A percentile compares a stretch with the other conserved stretches of the same genome.
Conservation (phyloP, 352 stramenopile genomes). For the Globisporangium viniferum region DNA sequence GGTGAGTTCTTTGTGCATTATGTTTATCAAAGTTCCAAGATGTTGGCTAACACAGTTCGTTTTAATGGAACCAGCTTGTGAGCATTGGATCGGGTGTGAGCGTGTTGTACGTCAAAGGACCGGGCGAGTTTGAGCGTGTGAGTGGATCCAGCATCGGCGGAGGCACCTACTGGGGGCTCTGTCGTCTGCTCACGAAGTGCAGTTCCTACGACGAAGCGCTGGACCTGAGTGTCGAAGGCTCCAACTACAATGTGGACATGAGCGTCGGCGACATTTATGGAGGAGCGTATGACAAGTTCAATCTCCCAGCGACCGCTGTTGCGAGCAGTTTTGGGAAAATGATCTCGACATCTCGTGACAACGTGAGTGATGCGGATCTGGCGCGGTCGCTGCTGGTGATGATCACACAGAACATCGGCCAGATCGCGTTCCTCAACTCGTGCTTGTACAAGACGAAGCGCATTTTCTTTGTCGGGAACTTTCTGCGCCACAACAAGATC, state of each 20-base stretch:
- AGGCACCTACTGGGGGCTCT: constrained; percentile 99
- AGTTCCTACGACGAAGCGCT: constrained; percentile 82
- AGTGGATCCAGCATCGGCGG: constrained; percentile 98
- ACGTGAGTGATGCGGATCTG: constrained; percentile 94
- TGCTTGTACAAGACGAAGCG: constrained; percentile 95
- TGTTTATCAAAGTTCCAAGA: neutral
- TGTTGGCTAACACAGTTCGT: too few relatives aligned
- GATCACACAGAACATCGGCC: constrained; percentile 98
- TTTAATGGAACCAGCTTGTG: constrained; percentile 61
- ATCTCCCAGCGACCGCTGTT: constrained; percentile 88
- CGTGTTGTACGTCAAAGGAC: constrained; percentile 93
- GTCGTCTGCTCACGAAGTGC: constrained; percentile 91
- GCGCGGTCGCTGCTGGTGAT: constrained; percentile 96
- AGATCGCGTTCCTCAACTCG: constrained; percentile 98
- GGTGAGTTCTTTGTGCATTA: constrained; percentile 28
- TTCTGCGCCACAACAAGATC: constrained; percentile 98
- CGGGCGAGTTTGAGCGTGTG: constrained; percentile 94
- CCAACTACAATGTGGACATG: constrained; percentile 92
- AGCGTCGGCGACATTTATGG: constrained; percentile 99
- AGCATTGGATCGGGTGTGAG: constrained; percentile 98
- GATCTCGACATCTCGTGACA: constrained; percentile 60
- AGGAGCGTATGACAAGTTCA: constrained; percentile 93
- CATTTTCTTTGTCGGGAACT: constrained; percentile 98
- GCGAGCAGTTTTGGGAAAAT: constrained; percentile 97
- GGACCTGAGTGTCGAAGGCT: constrained; percentile 74